Evolutionary conservation across 2,329 filamentous ascomycete genomes (phyloP).

Genomic region (Fusarium sp.): DNA sequence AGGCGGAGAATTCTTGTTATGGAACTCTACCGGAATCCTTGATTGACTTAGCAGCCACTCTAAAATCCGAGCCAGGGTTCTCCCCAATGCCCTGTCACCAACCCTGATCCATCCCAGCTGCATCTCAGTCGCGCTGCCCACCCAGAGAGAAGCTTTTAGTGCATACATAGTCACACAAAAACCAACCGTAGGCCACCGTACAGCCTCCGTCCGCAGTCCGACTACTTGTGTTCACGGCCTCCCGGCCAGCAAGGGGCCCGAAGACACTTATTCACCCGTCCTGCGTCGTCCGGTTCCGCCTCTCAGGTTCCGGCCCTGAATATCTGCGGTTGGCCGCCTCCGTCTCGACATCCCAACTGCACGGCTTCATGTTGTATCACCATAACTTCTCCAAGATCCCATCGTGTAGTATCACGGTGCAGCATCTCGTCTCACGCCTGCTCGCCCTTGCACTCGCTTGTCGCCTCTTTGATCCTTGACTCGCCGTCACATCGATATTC

Average conservation of each 20-base stretch:
- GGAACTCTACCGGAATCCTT: slow-evolving; percentile 54
- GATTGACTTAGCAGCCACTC: slow-evolving; percentile 57
- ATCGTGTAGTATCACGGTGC: slow-evolving; percentile 66
- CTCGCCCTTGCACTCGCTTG: slow-evolving; percentile 55
- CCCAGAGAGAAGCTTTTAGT: slow-evolving; percentile 48
- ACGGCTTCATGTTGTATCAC: slow-evolving; percentile 67
- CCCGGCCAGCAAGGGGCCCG: slow-evolving; percentile 47
- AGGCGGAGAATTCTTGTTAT: slow-evolving; percentile 58
- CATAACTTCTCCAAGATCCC: slow-evolving; percentile 59
- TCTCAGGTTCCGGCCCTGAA: slow-evolving; percentile 53
- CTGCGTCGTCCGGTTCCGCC: slow-evolving; percentile 49
- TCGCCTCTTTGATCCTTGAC: slow-evolving; percentile 39
- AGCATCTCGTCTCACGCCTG: slow-evolving; percentile 65
- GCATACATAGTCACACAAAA: slow-evolving; percentile 67
- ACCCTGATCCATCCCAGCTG: slow-evolving; percentile 60
- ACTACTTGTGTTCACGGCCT: slow-evolving; percentile 52
- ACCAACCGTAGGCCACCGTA: slow-evolving; percentile 61
- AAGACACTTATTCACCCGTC: slow-evolving; percentile 45
- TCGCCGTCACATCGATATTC: slow-evolving; percentile 26
- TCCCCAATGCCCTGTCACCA: slow-evolving; percentile 56
- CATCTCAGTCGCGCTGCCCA: slow-evolving; percentile 61
- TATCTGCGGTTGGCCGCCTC: slow-evolving; percentile 64
- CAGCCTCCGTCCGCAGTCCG: slow-evolving; percentile 53
- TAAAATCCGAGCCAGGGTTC: slow-evolving; percentile 56
- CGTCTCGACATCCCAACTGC: slow-evolving; percentile 62